These are phyloP conservation scores for Vanderwaltozyma polyspora DNA, from an alignment of 805 yeast species.

Conservation along the genomic window DNA sequence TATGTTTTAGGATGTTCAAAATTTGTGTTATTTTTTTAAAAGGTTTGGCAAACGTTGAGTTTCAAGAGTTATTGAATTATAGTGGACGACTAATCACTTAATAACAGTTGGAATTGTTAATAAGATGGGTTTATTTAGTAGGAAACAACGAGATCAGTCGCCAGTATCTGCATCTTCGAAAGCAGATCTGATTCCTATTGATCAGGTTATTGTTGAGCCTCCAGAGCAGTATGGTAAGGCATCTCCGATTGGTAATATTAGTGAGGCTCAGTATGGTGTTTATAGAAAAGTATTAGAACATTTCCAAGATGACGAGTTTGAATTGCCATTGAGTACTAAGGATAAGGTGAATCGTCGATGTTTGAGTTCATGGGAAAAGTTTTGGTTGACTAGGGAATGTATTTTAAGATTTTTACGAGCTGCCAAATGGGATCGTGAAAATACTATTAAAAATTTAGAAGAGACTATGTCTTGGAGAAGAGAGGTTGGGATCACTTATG, in stretches of 20 bases:
- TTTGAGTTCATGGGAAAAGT: slow-evolving; percentile 28
- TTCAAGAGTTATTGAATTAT: too few species aligned
- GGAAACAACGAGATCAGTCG: slow-evolving; percentile 7
- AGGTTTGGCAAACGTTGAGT: too few species aligned
- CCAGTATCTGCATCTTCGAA: slow-evolving; percentile 1
- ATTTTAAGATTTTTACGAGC: slow-evolving; percentile 41
- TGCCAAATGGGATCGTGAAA: slow-evolving; percentile 37
- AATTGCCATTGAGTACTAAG: slow-evolving; percentile 22
- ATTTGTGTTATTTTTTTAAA: too few species aligned
- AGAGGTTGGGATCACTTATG: slow-evolving; percentile 35
- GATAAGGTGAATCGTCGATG: slow-evolving; percentile 29
- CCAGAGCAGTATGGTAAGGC: slow-evolving; percentile 16
- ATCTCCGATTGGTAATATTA: slow-evolving; percentile 9
- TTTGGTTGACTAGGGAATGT: slow-evolving; percentile 40
- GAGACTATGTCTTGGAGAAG: slow-evolving; percentile 46
- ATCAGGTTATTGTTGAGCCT: slow-evolving; percentile 12
- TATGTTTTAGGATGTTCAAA: too few species aligned
- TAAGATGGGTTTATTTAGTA: slow-evolving; percentile 25
- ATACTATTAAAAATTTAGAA: slow-evolving; percentile 35
- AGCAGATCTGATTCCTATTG: slow-evolving; percentile 13
- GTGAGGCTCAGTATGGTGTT: slow-evolving; percentile 8
- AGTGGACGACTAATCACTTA: too few species aligned
- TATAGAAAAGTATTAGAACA: slow-evolving; percentile 13
- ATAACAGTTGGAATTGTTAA: too few species aligned
- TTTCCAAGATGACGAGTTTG: slow-evolving; percentile 13